phyloP scores from a whole-genome alignment of 2,329 filamentous ascomycete species.

The Sclerotinia nivalis region DNA sequence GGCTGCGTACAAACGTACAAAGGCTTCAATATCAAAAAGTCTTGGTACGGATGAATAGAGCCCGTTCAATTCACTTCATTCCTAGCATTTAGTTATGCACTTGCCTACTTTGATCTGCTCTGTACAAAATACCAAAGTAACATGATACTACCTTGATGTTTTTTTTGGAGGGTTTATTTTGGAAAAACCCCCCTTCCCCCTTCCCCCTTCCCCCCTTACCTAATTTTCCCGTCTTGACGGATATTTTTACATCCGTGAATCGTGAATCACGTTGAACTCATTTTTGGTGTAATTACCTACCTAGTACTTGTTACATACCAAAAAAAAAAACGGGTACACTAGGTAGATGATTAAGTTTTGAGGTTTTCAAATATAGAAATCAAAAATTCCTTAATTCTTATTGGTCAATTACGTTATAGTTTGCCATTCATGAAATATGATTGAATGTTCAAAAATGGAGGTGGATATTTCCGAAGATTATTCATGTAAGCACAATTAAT shows the following conservation, averaged over 20 bases:
- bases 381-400: background rate
- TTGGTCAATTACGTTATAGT: constrained; percentile 12
- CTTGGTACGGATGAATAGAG: constrained; percentile 7
- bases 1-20: too few relatives aligned
- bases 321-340: background rate
- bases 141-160: background rate
- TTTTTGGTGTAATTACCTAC: background rate
- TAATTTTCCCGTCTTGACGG: background rate
- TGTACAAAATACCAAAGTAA: too few relatives aligned
- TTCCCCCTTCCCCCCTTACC: too few relatives aligned
- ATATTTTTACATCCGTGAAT: background rate
- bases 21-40: background rate
- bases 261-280: background rate
- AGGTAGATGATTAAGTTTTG: background rate
- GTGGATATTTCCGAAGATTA: constrained; percentile 9
- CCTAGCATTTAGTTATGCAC: too few relatives aligned
- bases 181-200: too few relatives aligned
- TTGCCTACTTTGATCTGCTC: too few relatives aligned
- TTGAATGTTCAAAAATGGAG: background rate
- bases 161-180: too few relatives aligned
- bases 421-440: background rate
- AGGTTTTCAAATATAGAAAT: background rate
- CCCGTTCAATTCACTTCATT: background rate
- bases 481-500: constrained; percentile 5
- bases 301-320: background rate